Evolutionary conservation across 2,329 filamentous ascomycete species (phyloP), one percentile per base, ranked within the genome.

Genomic region (Colletotrichum shisoi): DNA sequence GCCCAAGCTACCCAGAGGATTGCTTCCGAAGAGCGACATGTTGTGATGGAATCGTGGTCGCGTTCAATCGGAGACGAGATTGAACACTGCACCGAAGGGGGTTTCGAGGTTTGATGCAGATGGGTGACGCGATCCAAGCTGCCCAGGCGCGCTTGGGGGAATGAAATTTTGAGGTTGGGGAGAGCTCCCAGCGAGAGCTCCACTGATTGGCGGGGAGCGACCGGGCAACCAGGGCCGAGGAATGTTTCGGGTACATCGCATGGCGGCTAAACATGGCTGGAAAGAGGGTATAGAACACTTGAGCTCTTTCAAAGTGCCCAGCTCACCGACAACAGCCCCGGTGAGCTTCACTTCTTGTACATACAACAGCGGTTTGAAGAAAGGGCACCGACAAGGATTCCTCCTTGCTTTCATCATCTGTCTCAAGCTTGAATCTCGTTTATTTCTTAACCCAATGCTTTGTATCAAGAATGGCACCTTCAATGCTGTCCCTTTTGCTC

Each of bases 11-110:
- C 60, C 75, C 75, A 63, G 54, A 34, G 69, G 61, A 52, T 69
- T 68, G 59, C 48, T 57, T 42, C 70, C 70, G 57, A 71, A 71
- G 57, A 71, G 67, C 24, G 69, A 70, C 69, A 70, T 70, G 13
- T 21, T 44, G 48, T 70, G 17, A 11, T 39, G n/a, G 15, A 49
- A 9, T 45, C 56, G 54, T 51, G 27, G 39, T 19, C 61, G 54
- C 42, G 37, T 56, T 53, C 57, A 46, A 31, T 60, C 59, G 54
- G 24, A 53, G 57, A 34, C 15, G n/a, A 48, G 6, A 42, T 57
- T 60, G 63, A 48, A 49, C 63, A 52, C 60, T 31, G 21, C 42
- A n/a, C 61, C 39, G 54, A 49, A 17, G 34, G 48, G 42, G 12
- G 24, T 44, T 19, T 58, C 44, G 63, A 40, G 34, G 24, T 21